Base-by-base conservation (phyloP, 73 alveolate genomes). In the Paramecium sonneborni region DNA sequence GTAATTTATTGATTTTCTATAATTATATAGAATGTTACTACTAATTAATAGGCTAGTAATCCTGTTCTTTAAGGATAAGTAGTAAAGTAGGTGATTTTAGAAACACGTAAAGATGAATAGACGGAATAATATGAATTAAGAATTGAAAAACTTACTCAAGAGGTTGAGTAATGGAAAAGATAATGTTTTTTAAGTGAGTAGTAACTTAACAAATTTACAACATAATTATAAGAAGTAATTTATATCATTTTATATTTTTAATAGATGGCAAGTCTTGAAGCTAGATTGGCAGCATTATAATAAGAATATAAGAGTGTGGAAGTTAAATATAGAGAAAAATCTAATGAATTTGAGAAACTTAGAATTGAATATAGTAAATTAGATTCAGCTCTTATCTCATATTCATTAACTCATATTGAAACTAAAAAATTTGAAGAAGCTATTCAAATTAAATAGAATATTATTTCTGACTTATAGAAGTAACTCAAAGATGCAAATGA, bases 191-290 rank as follows among this genome's bases (percentile, higher is more conserved):
- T 74, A 37, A 12, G 37, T 21, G 87, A 74, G 12, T 74, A 74
- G 44, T 74, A 74, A 74, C 44, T 74, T 1, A 74, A 37, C 26
- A 34, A 74, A 23, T 39, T 28, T 23, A 37, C 56, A 34, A 74
- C 56, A 32, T 15, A 39, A 74, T 74, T 74, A 5, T n/a, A 39
- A 23, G 87, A 74, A 74, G 87, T 74, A 74, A 28, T 67, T 24
- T 18, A 52, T 52, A 52, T 12, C 84, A 26, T 37, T n/a, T 74
- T 9, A 74, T 28, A 18, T 14, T 30, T 21, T 28, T 28, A 34
- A 39, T 34, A 74, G 87, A 37, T 74, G 56, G 87, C 56, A 0
- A 74, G 87, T 74, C 87, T 74, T 34, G 90, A 79, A 24, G 69
- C 90, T 43, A 39, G 90, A 46, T 20, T 79, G 10, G 26, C 46